A percentile compares a stretch with the other conserved stretches of the same genome.
Evolutionary conservation across 495 filamentous ascomycete species (phyloP).

Genomic region (Rusavskia elegans): DNA sequence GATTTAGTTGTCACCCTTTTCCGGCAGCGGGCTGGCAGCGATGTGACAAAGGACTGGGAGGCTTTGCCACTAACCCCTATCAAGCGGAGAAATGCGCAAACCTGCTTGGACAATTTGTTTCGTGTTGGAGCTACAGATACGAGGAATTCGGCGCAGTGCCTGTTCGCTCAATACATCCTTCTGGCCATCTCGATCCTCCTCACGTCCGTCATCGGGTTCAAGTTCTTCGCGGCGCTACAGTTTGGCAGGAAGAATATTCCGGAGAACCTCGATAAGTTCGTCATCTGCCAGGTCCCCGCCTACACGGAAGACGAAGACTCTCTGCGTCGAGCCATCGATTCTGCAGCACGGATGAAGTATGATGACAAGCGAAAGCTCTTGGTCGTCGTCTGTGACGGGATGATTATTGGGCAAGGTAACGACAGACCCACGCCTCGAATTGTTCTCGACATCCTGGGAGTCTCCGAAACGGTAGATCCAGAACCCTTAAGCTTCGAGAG

Average conservation of each 20-base stretch:
- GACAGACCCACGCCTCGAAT: constrained; percentile 91
- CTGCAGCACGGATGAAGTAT: constrained; percentile 86
- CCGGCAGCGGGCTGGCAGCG: constrained; percentile 53
- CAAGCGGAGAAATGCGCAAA: constrained; percentile 50
- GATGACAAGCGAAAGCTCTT: constrained; percentile 97
- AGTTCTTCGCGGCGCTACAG: constrained; percentile 91
- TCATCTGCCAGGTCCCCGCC: constrained; percentile 93
- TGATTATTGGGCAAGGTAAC: constrained; percentile 99
- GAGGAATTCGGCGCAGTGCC: constrained; percentile 68
- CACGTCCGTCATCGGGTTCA: constrained; percentile 72
- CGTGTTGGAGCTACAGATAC: constrained; percentile 88
- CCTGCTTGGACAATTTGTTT: constrained; percentile 90
- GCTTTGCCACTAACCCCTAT: constrained; percentile 37
- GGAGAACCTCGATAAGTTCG: constrained; percentile 93
- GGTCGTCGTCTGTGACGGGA: constrained; percentile 89
- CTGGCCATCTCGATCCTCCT: constrained; percentile 80
- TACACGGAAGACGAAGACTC: constrained; percentile 99
- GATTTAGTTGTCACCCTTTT: constrained; percentile 59
- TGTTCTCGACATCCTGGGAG: constrained; percentile 91
- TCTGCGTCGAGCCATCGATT: constrained; percentile 90
- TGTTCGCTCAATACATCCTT: constrained; percentile 81
- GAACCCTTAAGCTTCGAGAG: constrained; percentile 95
- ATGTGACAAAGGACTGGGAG: constrained; percentile 75
- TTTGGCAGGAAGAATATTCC: constrained; percentile 82
- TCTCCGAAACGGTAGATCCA: constrained; percentile 86